Evolutionary conservation across 2,329 filamentous ascomycete genomes (phyloP), one percentile per base, ranked within the genome.

Genomic region (Tolypocladium inflatum): DNA sequence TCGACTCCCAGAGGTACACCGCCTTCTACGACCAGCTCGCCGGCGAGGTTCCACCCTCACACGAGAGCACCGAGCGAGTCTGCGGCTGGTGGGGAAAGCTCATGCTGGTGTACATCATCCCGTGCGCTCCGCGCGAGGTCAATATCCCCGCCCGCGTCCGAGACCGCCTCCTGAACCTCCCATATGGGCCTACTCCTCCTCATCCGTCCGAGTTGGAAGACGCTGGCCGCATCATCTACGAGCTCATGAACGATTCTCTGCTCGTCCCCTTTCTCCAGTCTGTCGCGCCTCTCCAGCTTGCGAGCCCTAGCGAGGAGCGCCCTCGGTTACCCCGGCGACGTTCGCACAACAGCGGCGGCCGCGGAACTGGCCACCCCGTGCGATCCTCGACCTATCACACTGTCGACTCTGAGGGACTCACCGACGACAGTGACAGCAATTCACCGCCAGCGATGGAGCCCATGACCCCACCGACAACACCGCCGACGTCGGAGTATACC

Each of bases 211-310:
- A 86, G 57, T 78, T 97, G 19, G 88, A 95, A 60, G 83, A 89
- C 55, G 91, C 94, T 23, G 89, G 96, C 30, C 82, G 83, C 61
- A 95, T 96, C 61, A 90, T 97, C 45, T 92, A 93, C 71, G 94
- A 97, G 65, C 78, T 99, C 58, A 97, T 99, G 92, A 95, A 96
- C 66, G 94, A 97, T 70, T 97, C 92, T 4, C 90, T 97, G 0
- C 79, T 97, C 55, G 86, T 96, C 0, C 92, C 93, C 0, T 99
- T 97, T 69, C 80, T 97, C 57, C 93, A 96, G 62, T 82, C 81
- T 0, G 74, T 81, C n/a, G 66, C 74, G 6, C 68, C 75, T 2
- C 64, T 65, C 55, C 73, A 71, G 56, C 65, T 71, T 1, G 74
- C 76, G 15, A 64, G 66, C 19, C 63, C 66, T 11, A 58, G 63